Evolutionary conservation across 805 yeast species (phyloP), one percentile per base, ranked within the genome.

Genomic region (Metschnikowia continentalis): DNA sequence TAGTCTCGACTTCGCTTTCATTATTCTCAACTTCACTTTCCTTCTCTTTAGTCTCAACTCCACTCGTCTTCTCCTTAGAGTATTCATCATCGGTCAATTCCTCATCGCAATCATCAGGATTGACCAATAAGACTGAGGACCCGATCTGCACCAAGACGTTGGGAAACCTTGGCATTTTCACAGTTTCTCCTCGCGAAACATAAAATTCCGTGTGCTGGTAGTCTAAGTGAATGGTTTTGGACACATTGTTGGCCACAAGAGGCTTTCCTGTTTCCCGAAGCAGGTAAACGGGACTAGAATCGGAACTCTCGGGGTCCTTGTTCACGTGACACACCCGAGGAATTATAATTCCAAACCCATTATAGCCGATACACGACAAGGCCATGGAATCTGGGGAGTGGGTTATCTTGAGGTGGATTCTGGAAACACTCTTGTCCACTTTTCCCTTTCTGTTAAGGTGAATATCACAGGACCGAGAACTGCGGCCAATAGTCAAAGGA

Each of bases 361-460:
- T 92, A 69, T 83, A 79, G 3, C 98, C 97, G 49, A 82, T 66
- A 66, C 97, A 92, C 42, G 78, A 78, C 46, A 92, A 64, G 14
- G 69, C 71, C 42, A 89, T 65, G 33, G 78, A 70, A 3, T 61
- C 62, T 1, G 71, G 58, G 30, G 71, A 62, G 62, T 78, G 83
- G 23, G 76, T 69, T 2, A 86, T 61, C 14, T 70, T 66, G 47
- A 84, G 75, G 66, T 88, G 96, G 10, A 76, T 74, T 47, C 96
- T 79, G 13, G 94, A 86, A 20, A 88, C 79, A 37, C 76, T 75
- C 61, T 80, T 82, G 63, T 79, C 80, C 15, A 68, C 66, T 63
- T 76, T 65, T 5, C 48, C 44, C 13, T 32, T 17, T 33, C 36
- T 32, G 20, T 49, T 54, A 62, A 82, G 60, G 67, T 69, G 63